Evolutionary conservation across 202 grass and related monocot species (phyloP).

Genomic region (Bolboschoenoplectus hybrid): DNA sequence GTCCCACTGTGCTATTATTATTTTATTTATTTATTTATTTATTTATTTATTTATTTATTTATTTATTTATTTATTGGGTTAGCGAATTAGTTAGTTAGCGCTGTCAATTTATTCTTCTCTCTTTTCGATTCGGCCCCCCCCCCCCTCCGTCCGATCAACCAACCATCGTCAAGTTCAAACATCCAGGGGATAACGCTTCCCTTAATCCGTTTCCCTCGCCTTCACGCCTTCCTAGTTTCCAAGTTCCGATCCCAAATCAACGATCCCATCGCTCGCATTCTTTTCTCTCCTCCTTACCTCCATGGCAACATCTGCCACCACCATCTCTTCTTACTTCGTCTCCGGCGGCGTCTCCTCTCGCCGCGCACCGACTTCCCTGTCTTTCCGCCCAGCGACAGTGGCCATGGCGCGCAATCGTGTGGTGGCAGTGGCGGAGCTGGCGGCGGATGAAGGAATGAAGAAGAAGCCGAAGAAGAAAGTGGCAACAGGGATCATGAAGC

Average conservation of each 20-base stretch:
- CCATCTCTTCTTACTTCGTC: not conserved
- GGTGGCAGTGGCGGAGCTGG: constrained; percentile 36
- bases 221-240: not conserved
- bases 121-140: too few relatives aligned
- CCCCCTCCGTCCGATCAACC: too few relatives aligned
- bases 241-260: not conserved
- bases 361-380: not conserved
- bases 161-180: not conserved
- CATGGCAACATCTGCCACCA: not conserved
- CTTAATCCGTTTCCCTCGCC: not conserved
- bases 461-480: constrained; percentile 43
- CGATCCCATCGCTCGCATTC: not conserved
- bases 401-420: not conserved
- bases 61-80: not conserved
- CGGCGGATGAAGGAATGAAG: constrained; percentile 30
- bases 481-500: constrained; percentile 71
- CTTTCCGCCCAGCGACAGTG: not conserved
- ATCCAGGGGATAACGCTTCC: constrained; percentile 5
- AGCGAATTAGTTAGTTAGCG: too few relatives aligned
- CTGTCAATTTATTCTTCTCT: not conserved
- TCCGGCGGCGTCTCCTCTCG: not conserved
- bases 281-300: constrained; percentile 3
- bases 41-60: not conserved
- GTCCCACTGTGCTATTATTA: too few relatives aligned
- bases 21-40: not conserved